phyloP scores from a whole-genome alignment of 371 early-diverging fungal genomes.

The Amoeboradix gromovi region DNA sequence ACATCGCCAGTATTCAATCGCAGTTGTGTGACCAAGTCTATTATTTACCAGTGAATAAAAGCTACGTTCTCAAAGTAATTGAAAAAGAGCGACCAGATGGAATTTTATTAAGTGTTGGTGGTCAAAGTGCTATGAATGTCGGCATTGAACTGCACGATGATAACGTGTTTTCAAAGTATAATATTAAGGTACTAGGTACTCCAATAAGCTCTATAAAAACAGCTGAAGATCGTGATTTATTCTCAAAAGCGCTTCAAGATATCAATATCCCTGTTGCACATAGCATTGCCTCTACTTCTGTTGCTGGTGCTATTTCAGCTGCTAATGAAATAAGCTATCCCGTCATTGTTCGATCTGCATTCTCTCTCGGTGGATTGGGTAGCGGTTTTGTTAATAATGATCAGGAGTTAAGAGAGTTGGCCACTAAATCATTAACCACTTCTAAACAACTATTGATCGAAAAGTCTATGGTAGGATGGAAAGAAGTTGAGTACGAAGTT shows the following conservation, averaged over 20 bases:
- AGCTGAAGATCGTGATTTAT: constrained; percentile 77
- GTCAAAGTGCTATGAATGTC: constrained; percentile 73
- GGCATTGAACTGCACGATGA: constrained; percentile 43
- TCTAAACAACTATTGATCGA: constrained; percentile 80
- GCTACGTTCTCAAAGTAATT: constrained; percentile 70
- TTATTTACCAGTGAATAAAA: constrained; percentile 71
- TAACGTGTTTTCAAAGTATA: constrained; percentile 2
- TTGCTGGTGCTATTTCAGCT: constrained; percentile 49
- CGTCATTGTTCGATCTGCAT: constrained; percentile 72
- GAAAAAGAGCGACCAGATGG: constrained; percentile 72
- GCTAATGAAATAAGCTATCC: constrained; percentile 64
- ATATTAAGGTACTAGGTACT: constrained; percentile 63
- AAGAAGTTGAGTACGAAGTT: constrained; percentile 88
- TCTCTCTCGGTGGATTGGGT: constrained; percentile 71
- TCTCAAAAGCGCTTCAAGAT: constrained; percentile 47
- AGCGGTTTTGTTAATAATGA: constrained; percentile 70
- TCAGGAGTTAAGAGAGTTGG: constrained; percentile 35
- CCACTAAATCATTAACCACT: constrained; percentile 48
- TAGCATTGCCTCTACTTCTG: constrained; percentile 36
- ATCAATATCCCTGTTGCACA: constrained; percentile 58
- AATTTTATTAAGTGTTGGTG: constrained; percentile 43
- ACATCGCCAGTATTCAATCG: constrained; percentile 90
- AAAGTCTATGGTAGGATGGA: constrained; percentile 86
- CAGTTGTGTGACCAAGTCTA: constrained; percentile 79
- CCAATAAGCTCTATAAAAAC: constrained; percentile 58